Percentiles rank a stretch among this genome's conserved stretches.
These are phyloP conservation scores for Purpureocillium takamizusanense DNA, from an alignment of 2,329 filamentous ascomycete genomes.

Conservation along the genomic window DNA sequence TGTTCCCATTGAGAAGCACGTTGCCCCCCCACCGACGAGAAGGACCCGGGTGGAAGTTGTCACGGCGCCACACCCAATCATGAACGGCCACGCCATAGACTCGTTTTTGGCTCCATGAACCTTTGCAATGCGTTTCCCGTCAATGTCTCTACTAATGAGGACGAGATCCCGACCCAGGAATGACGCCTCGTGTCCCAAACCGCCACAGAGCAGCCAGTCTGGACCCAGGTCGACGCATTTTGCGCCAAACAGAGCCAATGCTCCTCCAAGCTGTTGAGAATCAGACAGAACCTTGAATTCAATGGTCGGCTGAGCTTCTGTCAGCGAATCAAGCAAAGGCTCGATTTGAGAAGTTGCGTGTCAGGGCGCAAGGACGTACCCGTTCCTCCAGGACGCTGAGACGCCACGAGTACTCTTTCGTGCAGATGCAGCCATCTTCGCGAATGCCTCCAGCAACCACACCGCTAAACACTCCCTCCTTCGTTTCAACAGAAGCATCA, in stretches of 20 bases:
- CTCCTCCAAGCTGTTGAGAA: background rate
- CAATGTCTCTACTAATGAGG: constrained; percentile 11
- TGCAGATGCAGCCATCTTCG: constrained; percentile 50
- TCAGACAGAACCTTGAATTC: constrained; percentile 10
- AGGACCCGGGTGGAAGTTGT: constrained; percentile 42
- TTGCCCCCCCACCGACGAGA: constrained; percentile 70
- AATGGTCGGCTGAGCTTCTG: constrained; percentile 14
- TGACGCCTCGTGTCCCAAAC: constrained; percentile 17
- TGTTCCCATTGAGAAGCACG: constrained; percentile 85
- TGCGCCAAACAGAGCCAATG: constrained; percentile 23
- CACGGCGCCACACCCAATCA: constrained; percentile 58
- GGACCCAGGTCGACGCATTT: constrained; percentile 13
- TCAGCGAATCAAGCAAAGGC: background rate
- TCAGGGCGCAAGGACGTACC: constrained; percentile 19
- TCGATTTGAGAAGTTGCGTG: too few species aligned
- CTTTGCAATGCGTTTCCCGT: constrained; percentile 8
- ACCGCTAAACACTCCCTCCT: constrained; percentile 37
- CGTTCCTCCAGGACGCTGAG: constrained; percentile 30
- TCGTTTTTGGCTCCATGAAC: constrained; percentile 4
- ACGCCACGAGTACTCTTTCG: constrained; percentile 58
- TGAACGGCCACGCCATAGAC: constrained; percentile 40
- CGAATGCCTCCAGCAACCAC: constrained; percentile 66
- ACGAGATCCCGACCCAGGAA: constrained; percentile 19
- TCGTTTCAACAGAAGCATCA: constrained; percentile 14
- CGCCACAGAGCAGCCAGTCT: constrained; percentile 20